Evolutionary conservation across 441 rosid genomes (phyloP), one percentile per base, ranked within the genome.

Genomic region (Gossypium schwendimanii): DNA sequence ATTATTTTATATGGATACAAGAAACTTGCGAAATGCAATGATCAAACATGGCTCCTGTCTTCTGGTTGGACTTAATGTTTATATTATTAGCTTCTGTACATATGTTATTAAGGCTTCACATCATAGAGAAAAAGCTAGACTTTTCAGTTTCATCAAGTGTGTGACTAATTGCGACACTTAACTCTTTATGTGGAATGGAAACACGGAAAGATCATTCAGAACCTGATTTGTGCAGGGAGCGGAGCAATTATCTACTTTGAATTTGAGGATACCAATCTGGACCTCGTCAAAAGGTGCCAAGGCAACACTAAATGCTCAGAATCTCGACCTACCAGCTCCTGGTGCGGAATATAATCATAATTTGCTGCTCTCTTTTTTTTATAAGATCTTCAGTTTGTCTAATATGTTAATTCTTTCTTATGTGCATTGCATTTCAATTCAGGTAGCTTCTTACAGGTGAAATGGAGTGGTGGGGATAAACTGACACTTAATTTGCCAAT

Each of bases 201-300:
- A 24, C 50, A 36, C n/a, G 0, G 12, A 7, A 10, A 20, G 31
- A 15, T 26, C 3, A 50, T 26, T 44, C 1, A 11, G 9, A 33
- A 49, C 72, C 58, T 69, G 28, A 52, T 74, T 58, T 54, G 47
- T 78, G 60, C 81, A 92, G 98, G 89, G 80, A 39, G 55, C 77
- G 17, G 84, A 75, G 59, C 77, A 77, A 66, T 73, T 80, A 33
- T 81, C 97, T 23, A 85, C 95, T 59, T 70, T 95, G 84, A 83
- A 93, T 78, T 77, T 93, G 72, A 85, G 98, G 15, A 83, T 91
- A 69, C 98, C 99, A 3, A 52, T 75, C 26, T 95, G 98, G 99
- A 77, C 93, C 12, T 8, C 77, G 63, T 81, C 80, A 10, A 68
- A 75, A 71, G 88, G 82, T 76, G 91, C 92, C 21, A 75, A 83